Conservation (phyloP, 352 stramenopile species). For the Elongisporangium senticosum region DNA sequence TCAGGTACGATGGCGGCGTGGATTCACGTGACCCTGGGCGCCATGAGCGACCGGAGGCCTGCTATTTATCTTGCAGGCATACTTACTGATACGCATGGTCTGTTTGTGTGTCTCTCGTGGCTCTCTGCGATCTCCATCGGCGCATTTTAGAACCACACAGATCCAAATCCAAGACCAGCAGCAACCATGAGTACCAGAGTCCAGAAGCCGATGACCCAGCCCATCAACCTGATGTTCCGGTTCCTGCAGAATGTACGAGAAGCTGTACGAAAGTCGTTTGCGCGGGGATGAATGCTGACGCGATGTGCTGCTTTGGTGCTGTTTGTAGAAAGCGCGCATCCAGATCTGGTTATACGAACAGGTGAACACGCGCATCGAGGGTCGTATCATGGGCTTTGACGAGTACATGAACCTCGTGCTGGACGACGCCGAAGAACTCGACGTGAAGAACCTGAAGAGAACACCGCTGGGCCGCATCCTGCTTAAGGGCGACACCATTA, state of each 20-base stretch:
- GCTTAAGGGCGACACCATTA: slow-evolving; percentile 99
- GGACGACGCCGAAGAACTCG: slow-evolving; percentile 96
- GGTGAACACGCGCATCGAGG: slow-evolving; percentile 97
- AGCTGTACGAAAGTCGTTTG: neutral
- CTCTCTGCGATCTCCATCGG: neutral
- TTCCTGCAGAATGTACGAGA: slow-evolving; percentile 94
- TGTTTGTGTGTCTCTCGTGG: neutral
- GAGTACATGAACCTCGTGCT: slow-evolving; percentile 99
- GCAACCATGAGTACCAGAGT: slow-evolving; percentile 89
- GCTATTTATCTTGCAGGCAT: neutral
- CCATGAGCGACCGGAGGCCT: neutral
- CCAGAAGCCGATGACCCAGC: slow-evolving; percentile 99
- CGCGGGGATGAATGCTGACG: neutral
- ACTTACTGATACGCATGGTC: neutral
- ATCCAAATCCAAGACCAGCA: slow-evolving; percentile 1
- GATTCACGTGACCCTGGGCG: neutral
- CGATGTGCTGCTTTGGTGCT: slow-evolving; percentile 5
- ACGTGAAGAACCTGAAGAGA: slow-evolving; percentile 93
- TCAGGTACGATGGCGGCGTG: neutral
- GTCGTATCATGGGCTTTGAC: slow-evolving; percentile 98
- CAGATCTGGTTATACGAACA: slow-evolving; percentile 99
- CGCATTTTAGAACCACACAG: neutral
- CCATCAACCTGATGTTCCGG: slow-evolving; percentile 99
- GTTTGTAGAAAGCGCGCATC: slow-evolving; percentile 90
- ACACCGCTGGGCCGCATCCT: slow-evolving; percentile 96